Percentiles rank a stretch among this genome's conserved stretches.
Conservation (phyloP, 768 basidiomycete genomes). For the Hirschioporus abietinus region DNA sequence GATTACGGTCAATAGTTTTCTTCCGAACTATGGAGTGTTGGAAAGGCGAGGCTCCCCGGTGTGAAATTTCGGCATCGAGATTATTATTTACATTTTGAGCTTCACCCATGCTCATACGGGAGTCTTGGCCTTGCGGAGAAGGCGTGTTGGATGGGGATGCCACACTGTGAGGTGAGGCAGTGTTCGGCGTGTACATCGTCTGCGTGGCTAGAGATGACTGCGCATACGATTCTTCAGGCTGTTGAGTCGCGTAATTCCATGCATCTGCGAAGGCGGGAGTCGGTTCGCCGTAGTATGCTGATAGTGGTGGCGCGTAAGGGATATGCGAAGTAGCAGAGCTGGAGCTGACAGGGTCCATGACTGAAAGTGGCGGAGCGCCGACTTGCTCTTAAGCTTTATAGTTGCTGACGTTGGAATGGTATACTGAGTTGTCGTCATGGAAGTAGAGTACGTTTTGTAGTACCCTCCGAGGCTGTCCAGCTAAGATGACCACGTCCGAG, state of each 20-base stretch:
- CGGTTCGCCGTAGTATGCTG: background rate
- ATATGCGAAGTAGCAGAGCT: background rate
- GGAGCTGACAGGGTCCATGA: background rate
- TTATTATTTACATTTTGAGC: background rate
- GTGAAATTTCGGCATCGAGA: background rate
- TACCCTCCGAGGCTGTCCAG: background rate
- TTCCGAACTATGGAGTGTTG: background rate
- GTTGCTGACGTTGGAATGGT: background rate
- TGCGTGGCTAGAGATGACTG: background rate
- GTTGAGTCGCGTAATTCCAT: background rate
- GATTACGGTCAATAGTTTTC: constrained; percentile 1
- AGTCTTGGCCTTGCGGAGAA: background rate
- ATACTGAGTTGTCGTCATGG: background rate
- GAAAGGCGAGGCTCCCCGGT: background rate
- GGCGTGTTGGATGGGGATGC: background rate
- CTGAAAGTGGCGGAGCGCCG: background rate
- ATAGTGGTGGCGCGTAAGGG: background rate
- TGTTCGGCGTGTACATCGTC: background rate
- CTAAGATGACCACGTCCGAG: background rate
- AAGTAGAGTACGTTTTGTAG: background rate
- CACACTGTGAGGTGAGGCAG: background rate
- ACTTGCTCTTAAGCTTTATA: background rate
- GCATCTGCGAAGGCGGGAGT: background rate
- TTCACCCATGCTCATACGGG: background rate
- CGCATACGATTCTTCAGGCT: background rate